A percentile compares a stretch with the other conserved stretches of the same genome.
phyloP scores from a whole-genome alignment of 2,329 filamentous ascomycete genomes.

The Diaporthe aspalathi region DNA sequence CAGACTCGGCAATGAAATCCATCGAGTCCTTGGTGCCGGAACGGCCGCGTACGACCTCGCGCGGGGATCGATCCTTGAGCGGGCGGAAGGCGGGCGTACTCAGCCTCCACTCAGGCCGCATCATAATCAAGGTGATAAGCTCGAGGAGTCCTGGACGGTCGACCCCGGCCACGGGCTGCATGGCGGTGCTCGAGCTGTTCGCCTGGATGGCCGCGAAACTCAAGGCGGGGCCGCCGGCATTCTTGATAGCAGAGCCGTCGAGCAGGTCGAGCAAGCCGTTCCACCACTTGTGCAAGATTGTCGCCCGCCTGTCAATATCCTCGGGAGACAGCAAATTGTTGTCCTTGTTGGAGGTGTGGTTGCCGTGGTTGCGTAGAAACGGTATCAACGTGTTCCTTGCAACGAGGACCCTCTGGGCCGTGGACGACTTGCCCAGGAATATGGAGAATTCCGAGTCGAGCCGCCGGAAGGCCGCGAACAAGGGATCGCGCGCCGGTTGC shows the following conservation, averaged over 20 bases:
- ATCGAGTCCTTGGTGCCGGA: constrained; percentile 75
- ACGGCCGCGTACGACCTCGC: constrained; percentile 57
- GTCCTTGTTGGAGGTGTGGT: constrained; percentile 71
- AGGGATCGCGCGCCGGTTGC: constrained; percentile 57
- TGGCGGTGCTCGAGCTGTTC: constrained; percentile 56
- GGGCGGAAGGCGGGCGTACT: constrained; percentile 76
- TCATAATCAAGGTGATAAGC: constrained; percentile 84
- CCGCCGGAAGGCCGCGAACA: constrained; percentile 66
- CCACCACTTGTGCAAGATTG: constrained; percentile 93
- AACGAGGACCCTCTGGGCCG: constrained; percentile 78
- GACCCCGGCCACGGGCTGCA: constrained; percentile 82
- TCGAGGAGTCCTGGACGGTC: constrained; percentile 86
- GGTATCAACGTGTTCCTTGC: constrained; percentile 79
- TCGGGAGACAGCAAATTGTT: constrained; percentile 72
- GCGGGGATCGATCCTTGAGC: constrained; percentile 65
- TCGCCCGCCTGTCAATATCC: constrained; percentile 82
- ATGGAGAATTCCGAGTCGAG: constrained; percentile 61
- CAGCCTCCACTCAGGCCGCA: constrained; percentile 86
- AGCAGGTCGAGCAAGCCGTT: constrained; percentile 83
- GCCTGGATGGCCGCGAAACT: constrained; percentile 40
- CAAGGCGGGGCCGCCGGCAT: constrained; percentile 39
- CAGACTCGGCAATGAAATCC: constrained; percentile 71
- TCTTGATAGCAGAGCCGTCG: constrained; percentile 65
- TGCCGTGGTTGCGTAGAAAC: constrained; percentile 78
- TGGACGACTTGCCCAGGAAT: constrained; percentile 78